These are phyloP conservation scores for Alternaria burnsii DNA, from an alignment of 2,329 filamentous ascomycete species.

Conservation along the genomic window DNA sequence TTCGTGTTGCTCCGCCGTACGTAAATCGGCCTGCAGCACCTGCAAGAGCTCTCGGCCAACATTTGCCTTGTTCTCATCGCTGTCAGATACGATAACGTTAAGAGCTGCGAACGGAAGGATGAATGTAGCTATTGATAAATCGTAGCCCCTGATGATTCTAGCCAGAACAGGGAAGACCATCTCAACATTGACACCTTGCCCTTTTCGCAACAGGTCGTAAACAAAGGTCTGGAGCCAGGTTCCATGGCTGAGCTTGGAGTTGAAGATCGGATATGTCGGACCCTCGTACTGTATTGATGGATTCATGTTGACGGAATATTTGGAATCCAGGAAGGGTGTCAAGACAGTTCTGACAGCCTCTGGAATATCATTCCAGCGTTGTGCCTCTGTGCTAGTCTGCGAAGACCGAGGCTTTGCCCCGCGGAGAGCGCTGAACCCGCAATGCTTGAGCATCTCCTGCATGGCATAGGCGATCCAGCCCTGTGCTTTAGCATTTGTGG, in stretches of 20 bases:
- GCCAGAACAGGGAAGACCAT: slow-evolving; percentile 83
- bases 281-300: slow-evolving; percentile 40
- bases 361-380: slow-evolving; percentile 80
- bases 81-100: slow-evolving; percentile 81
- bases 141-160: slow-evolving; percentile 83
- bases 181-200: slow-evolving; percentile 75
- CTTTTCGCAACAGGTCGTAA: slow-evolving; percentile 81
- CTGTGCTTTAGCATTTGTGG: slow-evolving; percentile 85
- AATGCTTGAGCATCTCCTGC: slow-evolving; percentile 85
- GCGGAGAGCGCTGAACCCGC: slow-evolving; percentile 70
- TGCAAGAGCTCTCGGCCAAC: slow-evolving; percentile 77
- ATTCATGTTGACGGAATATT: slow-evolving; percentile 70
- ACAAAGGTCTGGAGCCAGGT: slow-evolving; percentile 85
- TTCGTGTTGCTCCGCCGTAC: slow-evolving; percentile 63
- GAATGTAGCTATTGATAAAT: slow-evolving; percentile 86
- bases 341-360: slow-evolving; percentile 80
- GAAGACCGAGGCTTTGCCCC: slow-evolving; percentile 61
- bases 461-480: slow-evolving; percentile 94
- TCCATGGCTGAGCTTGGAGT: slow-evolving; percentile 71
- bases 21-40: slow-evolving; percentile 73
- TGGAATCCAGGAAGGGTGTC: slow-evolving; percentile 87
- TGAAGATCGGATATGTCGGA: slow-evolving; percentile 78
- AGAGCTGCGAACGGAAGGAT: slow-evolving; percentile 86
- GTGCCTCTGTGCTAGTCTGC: slow-evolving; percentile 67
- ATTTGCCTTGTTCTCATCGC: slow-evolving; percentile 68